A percentile compares a stretch with the other conserved stretches of the same genome.
phyloP scores from a whole-genome alignment of 257 asterid species.

The Coffea canephora region DNA sequence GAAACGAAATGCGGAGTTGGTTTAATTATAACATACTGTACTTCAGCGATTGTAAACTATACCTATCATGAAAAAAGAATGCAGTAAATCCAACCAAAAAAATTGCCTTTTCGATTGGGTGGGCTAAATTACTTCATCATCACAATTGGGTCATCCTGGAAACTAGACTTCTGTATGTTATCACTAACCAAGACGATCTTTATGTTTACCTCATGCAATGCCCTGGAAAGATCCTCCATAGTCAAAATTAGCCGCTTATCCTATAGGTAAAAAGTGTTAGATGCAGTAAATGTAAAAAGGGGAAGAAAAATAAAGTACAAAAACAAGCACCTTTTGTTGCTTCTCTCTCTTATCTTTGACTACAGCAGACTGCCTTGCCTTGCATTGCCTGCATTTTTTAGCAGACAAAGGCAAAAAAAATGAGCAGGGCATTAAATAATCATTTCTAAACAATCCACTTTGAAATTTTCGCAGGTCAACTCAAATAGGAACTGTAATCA shows the following conservation, averaged over 20 bases:
- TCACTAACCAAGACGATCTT: constrained; percentile 1
- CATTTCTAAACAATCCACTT: background rate
- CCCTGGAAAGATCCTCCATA: constrained; percentile 97
- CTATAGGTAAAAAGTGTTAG: constrained; percentile 44
- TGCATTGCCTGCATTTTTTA: constrained; percentile 68
- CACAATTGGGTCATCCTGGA: background rate
- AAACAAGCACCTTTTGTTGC: constrained; percentile 73
- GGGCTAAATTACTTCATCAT: background rate
- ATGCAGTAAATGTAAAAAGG: constrained; percentile 6
- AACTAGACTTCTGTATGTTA: background rate
- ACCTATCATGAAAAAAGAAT: background rate
- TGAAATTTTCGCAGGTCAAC: background rate
- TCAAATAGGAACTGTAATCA: background rate
- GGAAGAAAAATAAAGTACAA: constrained; percentile 16
- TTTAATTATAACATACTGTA: background rate
- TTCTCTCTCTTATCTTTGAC: constrained; percentile 90
- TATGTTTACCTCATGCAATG: constrained; percentile 70
- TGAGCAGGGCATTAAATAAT: background rate
- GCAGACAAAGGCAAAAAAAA: constrained; percentile 9
- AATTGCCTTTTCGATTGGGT: background rate
- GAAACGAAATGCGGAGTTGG: background rate
- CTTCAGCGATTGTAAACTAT: background rate
- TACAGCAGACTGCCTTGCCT: constrained; percentile 80
- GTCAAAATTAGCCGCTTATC: constrained; percentile 90
- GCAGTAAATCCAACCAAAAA: background rate